These are phyloP conservation scores for Amylocystis lapponica DNA, from an alignment of 768 basidiomycete species.

Conservation along the genomic window DNA sequence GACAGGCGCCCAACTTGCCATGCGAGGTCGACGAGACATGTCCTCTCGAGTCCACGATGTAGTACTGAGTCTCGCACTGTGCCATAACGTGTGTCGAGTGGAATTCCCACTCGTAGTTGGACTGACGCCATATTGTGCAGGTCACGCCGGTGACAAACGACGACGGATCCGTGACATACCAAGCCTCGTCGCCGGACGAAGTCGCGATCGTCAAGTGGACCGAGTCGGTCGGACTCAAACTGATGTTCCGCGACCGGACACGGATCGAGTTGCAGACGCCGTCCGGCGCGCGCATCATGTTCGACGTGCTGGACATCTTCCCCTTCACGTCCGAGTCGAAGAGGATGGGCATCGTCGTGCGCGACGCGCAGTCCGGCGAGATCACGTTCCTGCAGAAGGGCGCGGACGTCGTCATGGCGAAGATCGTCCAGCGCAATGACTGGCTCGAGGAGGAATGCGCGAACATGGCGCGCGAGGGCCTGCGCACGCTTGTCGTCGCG, in stretches of 20 bases:
- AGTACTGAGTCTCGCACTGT: conserved; percentile 87
- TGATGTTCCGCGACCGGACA: conserved; percentile 85
- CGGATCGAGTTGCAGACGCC: conserved; percentile 82
- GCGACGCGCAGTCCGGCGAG: conserved; percentile 69
- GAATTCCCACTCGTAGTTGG: neutral
- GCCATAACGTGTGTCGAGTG: conserved; percentile 94
- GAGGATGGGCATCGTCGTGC: conserved; percentile 96
- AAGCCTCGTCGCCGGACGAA: conserved; percentile 98
- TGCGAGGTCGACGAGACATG: conserved; percentile 88
- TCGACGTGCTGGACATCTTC: conserved; percentile 90
- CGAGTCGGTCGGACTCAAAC: conserved; percentile 86
- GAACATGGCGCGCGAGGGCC: conserved; percentile 96
- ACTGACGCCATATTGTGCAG: too few species aligned
- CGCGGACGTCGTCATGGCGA: conserved; percentile 96
- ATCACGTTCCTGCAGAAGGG: conserved; percentile 94
- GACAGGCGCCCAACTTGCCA: conserved; percentile 79
- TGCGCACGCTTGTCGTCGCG: conserved; percentile 91
- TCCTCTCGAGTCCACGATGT: conserved; percentile 90
- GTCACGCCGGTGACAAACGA: conserved; percentile 95
- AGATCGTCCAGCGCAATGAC: conserved; percentile 93
- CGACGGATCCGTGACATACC: conserved; percentile 92
- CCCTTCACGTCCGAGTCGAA: conserved; percentile 99
- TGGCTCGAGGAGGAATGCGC: conserved; percentile 99
- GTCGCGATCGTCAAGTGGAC: conserved; percentile 99
- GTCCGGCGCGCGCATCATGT: conserved; percentile 54